Base-by-base conservation (phyloP, 164 flowering plant species). In the Nymphaea thermarum region DNA sequence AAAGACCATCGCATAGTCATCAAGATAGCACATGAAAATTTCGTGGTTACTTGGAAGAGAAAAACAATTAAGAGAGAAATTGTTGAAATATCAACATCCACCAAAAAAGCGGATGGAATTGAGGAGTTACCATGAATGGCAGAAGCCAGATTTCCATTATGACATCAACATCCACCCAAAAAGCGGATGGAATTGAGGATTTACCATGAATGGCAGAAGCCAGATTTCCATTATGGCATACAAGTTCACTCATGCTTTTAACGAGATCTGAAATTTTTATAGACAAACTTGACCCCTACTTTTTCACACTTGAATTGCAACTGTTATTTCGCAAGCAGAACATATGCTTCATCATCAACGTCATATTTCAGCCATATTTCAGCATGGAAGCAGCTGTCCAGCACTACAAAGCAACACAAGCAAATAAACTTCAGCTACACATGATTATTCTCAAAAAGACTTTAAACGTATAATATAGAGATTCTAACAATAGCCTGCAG, bases 141-240 rank as follows among this genome's bases (percentile, higher is more conserved):
- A 62, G 84, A 65, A n/a, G 89, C 76, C 71, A 94, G 96, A 79
- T 77, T 88, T 44, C 97, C 96, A 72, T 88, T 87, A 1, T 93
- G 81, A n/a, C n/a, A n/a, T n/a, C n/a, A n/a, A n/a, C n/a, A n/a
- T n/a, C n/a, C n/a, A n/a, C n/a, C n/a, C n/a, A n/a, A n/a, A n/a
- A n/a, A n/a, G n/a, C n/a, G n/a, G n/a, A n/a, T n/a, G n/a, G n/a
- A n/a, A n/a, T n/a, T 51, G 55, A 4, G 12, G 16, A 69, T 72
- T 73, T 79, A 94, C 99, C 96, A 77, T 91, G 96, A 71, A 94
- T 76, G 63, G 98, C 96, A 62, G 84, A 65, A n/a, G 89, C 76
- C 71, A 94, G 96, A 79, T 77, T 88, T 44, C 97, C 96, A 72
- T 88, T 87, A 1, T 93, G 81, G 36, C 36, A 25, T 25, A 25